Conservation (phyloP, 192 early-diverging fungal species). For the Coemansia sp. region DNA sequence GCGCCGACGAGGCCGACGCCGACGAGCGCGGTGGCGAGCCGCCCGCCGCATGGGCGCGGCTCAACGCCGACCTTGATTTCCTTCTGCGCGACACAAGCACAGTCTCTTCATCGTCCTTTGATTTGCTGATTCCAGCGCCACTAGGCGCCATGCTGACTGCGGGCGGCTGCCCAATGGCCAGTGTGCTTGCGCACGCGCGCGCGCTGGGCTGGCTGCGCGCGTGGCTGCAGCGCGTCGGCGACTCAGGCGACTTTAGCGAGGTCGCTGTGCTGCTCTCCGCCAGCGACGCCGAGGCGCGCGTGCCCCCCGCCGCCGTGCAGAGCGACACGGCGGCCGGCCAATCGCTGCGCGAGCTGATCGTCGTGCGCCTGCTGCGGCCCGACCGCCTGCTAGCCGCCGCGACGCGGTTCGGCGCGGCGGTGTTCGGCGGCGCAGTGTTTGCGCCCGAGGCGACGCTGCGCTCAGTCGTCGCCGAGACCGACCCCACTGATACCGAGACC, state of each 20-base stretch:
- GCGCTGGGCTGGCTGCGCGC: slow-evolving; percentile 44
- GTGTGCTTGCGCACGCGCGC: slow-evolving; percentile 27
- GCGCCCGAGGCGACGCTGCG: slow-evolving; percentile 71
- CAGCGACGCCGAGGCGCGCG: slow-evolving; percentile 34
- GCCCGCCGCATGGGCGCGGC: slow-evolving; percentile 43
- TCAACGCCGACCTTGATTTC: slow-evolving; percentile 48
- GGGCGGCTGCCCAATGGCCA: too few species aligned
- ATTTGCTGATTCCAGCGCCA: neutral
- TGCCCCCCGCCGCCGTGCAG: slow-evolving; percentile 30
- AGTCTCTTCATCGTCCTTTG: too few species aligned
- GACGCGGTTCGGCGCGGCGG: slow-evolving; percentile 67
- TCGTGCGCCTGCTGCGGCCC: slow-evolving; percentile 86
- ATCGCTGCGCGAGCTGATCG: slow-evolving; percentile 76
- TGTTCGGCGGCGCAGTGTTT: slow-evolving; percentile 41
- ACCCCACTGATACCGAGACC: slow-evolving; percentile 63
- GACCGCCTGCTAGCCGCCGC: slow-evolving; percentile 85
- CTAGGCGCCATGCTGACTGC: slow-evolving; percentile 9
- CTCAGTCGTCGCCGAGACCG: slow-evolving; percentile 64
- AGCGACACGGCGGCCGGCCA: slow-evolving; percentile 31
- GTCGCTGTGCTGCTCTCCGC: too few species aligned
- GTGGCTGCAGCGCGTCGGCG: slow-evolving; percentile 21
- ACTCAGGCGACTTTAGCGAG: slow-evolving; percentile 9
- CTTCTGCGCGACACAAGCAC: slow-evolving; percentile 46
- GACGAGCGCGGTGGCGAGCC: slow-evolving; percentile 4
- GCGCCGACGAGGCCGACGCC: slow-evolving; percentile 52